Conservation (phyloP, 352 stramenopile species). For the Globisporangium uncinulatum region DNA sequence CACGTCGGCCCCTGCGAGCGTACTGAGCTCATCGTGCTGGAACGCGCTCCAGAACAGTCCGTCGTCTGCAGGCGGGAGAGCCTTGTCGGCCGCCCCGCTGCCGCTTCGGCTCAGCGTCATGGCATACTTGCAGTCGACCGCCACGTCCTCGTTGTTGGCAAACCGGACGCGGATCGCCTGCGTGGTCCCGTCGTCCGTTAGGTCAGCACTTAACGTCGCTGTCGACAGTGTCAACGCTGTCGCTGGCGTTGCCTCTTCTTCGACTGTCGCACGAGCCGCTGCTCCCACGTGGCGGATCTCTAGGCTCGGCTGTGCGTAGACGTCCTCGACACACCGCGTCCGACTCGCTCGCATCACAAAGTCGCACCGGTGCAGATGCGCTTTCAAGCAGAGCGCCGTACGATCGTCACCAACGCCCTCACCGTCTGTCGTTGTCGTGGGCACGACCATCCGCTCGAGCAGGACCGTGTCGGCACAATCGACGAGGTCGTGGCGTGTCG, state of each 20-base stretch:
- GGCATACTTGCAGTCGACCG: slow-evolving; percentile 30
- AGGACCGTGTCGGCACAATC: slow-evolving; percentile 61
- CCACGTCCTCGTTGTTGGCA: slow-evolving; percentile 19
- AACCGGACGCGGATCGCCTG: slow-evolving; percentile 35
- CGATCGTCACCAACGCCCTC: slow-evolving; percentile 7
- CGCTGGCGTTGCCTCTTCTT: not conserved
- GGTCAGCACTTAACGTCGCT: not conserved
- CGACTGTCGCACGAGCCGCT: not conserved
- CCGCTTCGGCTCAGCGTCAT: slow-evolving; percentile 21
- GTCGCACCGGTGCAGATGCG: slow-evolving; percentile 68
- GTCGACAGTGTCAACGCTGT: not conserved
- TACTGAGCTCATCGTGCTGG: slow-evolving; percentile 50
- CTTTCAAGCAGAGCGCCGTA: slow-evolving; percentile 32
- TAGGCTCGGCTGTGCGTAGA: slow-evolving; percentile 37
- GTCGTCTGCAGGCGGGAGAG: not conserved
- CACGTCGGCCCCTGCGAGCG: slow-evolving; percentile 35
- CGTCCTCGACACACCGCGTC: slow-evolving; percentile 52
- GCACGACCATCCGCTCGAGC: slow-evolving; percentile 30
- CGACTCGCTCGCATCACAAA: slow-evolving; percentile 73
- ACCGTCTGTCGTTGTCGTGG: not conserved
- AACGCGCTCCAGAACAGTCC: slow-evolving; percentile 45
- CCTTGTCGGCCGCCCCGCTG: not conserved
- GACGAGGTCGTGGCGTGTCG: slow-evolving; percentile 33
- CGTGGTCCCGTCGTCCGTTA: not conserved
- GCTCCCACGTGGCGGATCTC: slow-evolving; percentile 28